These are phyloP conservation scores for Graphiopsis chlorocephala DNA, from an alignment of 2,329 filamentous ascomycete species.

Conservation along the genomic window DNA sequence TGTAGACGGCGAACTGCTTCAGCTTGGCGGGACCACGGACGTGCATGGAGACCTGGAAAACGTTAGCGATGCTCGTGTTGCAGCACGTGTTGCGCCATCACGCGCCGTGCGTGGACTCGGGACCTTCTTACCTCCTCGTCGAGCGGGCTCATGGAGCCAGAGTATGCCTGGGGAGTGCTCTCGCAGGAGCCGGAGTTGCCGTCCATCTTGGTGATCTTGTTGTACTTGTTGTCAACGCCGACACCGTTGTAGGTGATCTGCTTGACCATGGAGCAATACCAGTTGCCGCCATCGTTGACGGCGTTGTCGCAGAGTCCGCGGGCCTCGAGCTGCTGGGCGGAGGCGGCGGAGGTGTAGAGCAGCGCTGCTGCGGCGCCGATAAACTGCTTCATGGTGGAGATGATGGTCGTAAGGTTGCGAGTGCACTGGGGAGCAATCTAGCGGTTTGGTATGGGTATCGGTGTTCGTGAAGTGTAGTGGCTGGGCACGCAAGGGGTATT, in stretches of 20 bases:
- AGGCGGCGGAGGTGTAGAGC: slow-evolving; percentile 26
- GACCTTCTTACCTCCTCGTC: slow-evolving; percentile 62
- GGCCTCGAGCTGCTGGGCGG: slow-evolving; percentile 21
- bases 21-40: slow-evolving; percentile 68
- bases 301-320: slow-evolving; percentile 29
- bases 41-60: slow-evolving; percentile 64
- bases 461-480: slow-evolving; percentile 2
- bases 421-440: slow-evolving; percentile 11
- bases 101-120: background rate
- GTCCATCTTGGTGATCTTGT: slow-evolving; percentile 62
- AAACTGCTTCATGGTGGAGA: slow-evolving; percentile 32
- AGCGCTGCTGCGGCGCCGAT: slow-evolving; percentile 31
- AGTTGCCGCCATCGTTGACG: slow-evolving; percentile 52
- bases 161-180: slow-evolving; percentile 53
- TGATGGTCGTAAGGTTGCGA: slow-evolving; percentile 14
- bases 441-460: slow-evolving; percentile 7
- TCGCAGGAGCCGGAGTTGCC: slow-evolving; percentile 54
- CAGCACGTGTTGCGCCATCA: background rate
- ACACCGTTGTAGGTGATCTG: slow-evolving; percentile 61
- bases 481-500: slow-evolving; percentile 14
- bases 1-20: slow-evolving; percentile 68
- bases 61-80: background rate
- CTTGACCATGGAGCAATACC: slow-evolving; percentile 63
- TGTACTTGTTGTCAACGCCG: slow-evolving; percentile 56
- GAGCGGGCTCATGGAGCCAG: slow-evolving; percentile 63